Evolutionary conservation across 106 monocot species (phyloP).

Genomic region (Acorus gramineus): DNA sequence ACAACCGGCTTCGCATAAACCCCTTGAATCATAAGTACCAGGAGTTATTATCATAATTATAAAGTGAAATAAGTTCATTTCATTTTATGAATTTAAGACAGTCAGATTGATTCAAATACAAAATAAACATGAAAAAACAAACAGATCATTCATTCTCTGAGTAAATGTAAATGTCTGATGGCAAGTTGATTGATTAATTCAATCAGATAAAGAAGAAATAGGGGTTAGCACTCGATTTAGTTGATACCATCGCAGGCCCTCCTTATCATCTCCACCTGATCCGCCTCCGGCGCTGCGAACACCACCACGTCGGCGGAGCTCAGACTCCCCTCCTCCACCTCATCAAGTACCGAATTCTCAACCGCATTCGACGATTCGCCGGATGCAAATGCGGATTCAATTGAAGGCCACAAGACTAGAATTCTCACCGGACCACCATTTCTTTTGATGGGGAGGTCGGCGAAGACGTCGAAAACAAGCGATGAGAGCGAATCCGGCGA

Average conservation of each 20-base stretch:
- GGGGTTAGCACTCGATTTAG: too few species aligned
- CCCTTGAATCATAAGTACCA: too few species aligned
- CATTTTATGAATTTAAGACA: too few species aligned
- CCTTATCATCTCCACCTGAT: conserved; percentile 41
- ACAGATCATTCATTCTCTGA: too few species aligned
- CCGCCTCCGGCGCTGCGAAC: conserved; percentile 40
- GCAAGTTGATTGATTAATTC: too few species aligned
- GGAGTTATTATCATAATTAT: too few species aligned
- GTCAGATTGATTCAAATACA: too few species aligned
- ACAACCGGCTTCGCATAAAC: conserved; percentile 52
- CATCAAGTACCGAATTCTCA: conserved; percentile 26
- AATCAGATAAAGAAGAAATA: too few species aligned
- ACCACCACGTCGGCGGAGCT: conserved; percentile 51
- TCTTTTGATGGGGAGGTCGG: conserved; percentile 31
- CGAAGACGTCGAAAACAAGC: conserved; percentile 64
- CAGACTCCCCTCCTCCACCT: conserved; percentile 9
- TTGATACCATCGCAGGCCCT: conserved; percentile 22
- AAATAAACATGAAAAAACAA: too few species aligned
- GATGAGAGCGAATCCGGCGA: conserved; percentile 44
- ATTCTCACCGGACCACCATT: conserved; percentile 37
- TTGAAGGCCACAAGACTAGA: conserved; percentile 52
- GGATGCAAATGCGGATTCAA: conserved; percentile 3
- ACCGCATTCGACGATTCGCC: background rate
- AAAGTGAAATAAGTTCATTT: too few species aligned
- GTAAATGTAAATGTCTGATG: too few species aligned